Evolutionary conservation across 2,329 filamentous ascomycete species (phyloP).

Genomic region (Emmonsia crescens): DNA sequence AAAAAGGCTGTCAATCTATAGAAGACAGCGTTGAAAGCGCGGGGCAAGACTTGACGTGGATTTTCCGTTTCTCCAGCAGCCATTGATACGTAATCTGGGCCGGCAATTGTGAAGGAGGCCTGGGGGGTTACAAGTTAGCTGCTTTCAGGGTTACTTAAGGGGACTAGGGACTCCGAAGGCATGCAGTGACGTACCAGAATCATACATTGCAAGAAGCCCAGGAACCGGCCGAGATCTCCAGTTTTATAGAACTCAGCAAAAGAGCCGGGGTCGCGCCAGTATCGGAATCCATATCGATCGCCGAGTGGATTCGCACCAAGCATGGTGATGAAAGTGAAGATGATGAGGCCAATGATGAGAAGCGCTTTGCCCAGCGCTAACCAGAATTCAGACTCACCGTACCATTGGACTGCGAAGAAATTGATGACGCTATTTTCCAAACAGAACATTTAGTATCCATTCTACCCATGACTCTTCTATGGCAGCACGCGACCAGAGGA

Average conservation of each 20-base stretch:
- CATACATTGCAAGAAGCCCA: slow-evolving; percentile 66
- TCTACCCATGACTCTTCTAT: not conserved
- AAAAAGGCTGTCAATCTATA: slow-evolving; percentile 68
- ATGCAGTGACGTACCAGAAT: slow-evolving; percentile 30
- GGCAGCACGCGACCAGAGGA: not conserved
- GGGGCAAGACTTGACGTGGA: slow-evolving; percentile 57
- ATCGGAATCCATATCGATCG: slow-evolving; percentile 63
- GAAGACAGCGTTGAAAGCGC: slow-evolving; percentile 68
- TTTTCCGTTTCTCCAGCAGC: slow-evolving; percentile 61
- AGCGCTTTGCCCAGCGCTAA: slow-evolving; percentile 61
- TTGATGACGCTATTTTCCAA: slow-evolving; percentile 46
- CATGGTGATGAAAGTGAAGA: slow-evolving; percentile 75
- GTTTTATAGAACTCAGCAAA: slow-evolving; percentile 56
- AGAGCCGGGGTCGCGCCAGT: slow-evolving; percentile 55
- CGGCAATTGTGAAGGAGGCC: slow-evolving; percentile 57
- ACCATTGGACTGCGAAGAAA: slow-evolving; percentile 61
- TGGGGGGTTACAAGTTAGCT: slow-evolving; percentile 22
- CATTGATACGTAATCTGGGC: slow-evolving; percentile 56
- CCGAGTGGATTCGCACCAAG: slow-evolving; percentile 66
- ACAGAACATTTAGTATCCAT: not conserved
- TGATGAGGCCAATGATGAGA: slow-evolving; percentile 58
- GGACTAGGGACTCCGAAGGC: not conserved
- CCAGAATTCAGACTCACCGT: slow-evolving; percentile 68
- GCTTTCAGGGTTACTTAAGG: not conserved
- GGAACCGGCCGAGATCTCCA: slow-evolving; percentile 57